Evolutionary conservation across 768 basidiomycete genomes (phyloP), one percentile per base, ranked within the genome.

Genomic region (Galerina sulciceps): DNA sequence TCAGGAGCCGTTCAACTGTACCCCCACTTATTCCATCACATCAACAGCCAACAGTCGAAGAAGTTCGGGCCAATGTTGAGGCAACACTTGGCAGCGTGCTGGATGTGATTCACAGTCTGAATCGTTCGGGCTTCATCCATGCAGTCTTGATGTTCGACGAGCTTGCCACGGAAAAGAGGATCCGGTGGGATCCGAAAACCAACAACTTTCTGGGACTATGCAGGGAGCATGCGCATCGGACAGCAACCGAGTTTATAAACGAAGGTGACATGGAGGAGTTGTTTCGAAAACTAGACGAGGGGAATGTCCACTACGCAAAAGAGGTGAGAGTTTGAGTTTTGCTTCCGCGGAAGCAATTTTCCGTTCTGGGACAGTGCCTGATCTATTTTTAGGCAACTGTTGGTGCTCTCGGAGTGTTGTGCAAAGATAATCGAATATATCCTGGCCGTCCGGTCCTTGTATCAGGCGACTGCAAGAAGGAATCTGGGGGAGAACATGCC

Each of bases 141-240:
- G 26, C 52, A 18, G 46, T 54, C 2, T 10, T 70, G 45, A 71
- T 71, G 68, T 64, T 71, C 31, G 71, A 76, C 55, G 69, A 76
- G 58, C 4, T 76, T 15, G 67, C 67, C 0, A 57, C 53, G 0
- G 68, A 76, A 45, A 67, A 68, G 35, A 54, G 70, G 22, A 53
- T 69, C 11, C 49, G 70, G 0, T 75, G 62, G 65, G 66, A 74
- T 55, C 38, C 36, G 2, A 58, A 53, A 17, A 67, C 71, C 0
- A 71, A 74, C 35, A 17, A 53, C 1, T 67, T 75, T 34, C 38
- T 72, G 1, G 72, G 74, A 1, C 31, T 72, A 0, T 76, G 73
- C 45, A 55, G 69, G 9, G 55, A 69, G 56, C 73, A 73, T 46
- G 69, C 47, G 3, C 6, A 62, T 9, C 60, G 58, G 6, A 61